Percentiles rank a stretch among this genome's conserved stretches.
Conservation (phyloP, 768 basidiomycete genomes). For the Termitomyces sp. region DNA sequence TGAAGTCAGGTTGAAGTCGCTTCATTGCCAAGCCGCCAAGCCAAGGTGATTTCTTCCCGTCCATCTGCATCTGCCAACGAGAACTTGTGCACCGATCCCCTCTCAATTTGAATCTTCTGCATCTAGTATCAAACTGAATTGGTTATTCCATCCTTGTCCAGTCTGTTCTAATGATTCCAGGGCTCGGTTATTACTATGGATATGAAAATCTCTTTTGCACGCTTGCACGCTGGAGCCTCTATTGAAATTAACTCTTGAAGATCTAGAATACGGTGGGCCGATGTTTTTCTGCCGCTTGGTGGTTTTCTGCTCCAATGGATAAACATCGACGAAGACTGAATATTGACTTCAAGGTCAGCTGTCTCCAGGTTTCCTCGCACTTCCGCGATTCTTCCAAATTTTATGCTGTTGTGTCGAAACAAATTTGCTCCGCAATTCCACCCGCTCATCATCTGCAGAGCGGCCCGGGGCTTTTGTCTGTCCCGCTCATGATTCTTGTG, state of each 20-base stretch:
- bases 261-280: not conserved
- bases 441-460: not conserved
- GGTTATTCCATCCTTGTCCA: not conserved
- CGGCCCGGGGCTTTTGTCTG: conserved; percentile 14
- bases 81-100: not conserved
- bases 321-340: not conserved
- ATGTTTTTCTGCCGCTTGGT: not conserved
- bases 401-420: conserved; percentile 19
- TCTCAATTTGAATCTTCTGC: not conserved
- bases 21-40: conserved; percentile 7
- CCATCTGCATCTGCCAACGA: not conserved
- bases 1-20: not conserved
- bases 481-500: conserved; percentile 20
- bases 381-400: conserved; percentile 9
- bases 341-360: conserved; percentile 2
- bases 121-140: too few species aligned
- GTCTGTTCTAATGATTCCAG: not conserved
- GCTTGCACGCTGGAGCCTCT: too few species aligned
- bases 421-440: not conserved
- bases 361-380: not conserved
- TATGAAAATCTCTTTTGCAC: too few species aligned
- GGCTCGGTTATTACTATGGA: too few species aligned
- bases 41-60: not conserved
- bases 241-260: not conserved
- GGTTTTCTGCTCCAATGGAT: not conserved